These are phyloP conservation scores for Digitaria exilis DNA, from an alignment of 202 grass and related monocot species.

Conservation along the genomic window DNA sequence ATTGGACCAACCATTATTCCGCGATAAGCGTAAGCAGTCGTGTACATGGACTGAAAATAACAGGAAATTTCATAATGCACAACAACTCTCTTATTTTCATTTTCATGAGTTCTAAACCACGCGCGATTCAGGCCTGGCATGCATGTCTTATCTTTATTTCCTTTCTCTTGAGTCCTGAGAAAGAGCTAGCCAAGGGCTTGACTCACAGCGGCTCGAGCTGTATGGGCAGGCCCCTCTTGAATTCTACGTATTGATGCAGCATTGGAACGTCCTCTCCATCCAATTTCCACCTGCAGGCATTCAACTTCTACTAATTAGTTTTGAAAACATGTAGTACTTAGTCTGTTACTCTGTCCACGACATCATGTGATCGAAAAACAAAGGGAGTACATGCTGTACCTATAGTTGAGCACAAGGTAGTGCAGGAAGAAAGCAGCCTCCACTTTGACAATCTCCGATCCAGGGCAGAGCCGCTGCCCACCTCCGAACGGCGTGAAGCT, in stretches of 20 bases:
- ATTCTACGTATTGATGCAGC: not conserved
- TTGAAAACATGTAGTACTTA: no score
- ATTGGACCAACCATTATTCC: no score
- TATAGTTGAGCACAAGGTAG: slow-evolving; percentile 55
- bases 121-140: not conserved
- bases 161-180: not conserved
- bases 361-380: no score
- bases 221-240: not conserved
- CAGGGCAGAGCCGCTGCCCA: slow-evolving; percentile 55
- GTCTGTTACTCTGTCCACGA: no score
- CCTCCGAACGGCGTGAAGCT: slow-evolving; percentile 59
- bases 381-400: slow-evolving; percentile 3
- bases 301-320: no score
- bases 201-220: not conserved
- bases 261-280: not conserved
- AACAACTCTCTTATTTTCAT: not conserved
- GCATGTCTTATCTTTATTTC: not conserved
- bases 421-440: slow-evolving; percentile 65
- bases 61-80: not conserved
- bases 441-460: slow-evolving; percentile 57
- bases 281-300: not conserved
- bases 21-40: no score
- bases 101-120: not conserved
- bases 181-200: not conserved
- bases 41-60: no score